Evolutionary conservation across 352 stramenopile species (phyloP).

Genomic region (Blastocystis sp.): DNA sequence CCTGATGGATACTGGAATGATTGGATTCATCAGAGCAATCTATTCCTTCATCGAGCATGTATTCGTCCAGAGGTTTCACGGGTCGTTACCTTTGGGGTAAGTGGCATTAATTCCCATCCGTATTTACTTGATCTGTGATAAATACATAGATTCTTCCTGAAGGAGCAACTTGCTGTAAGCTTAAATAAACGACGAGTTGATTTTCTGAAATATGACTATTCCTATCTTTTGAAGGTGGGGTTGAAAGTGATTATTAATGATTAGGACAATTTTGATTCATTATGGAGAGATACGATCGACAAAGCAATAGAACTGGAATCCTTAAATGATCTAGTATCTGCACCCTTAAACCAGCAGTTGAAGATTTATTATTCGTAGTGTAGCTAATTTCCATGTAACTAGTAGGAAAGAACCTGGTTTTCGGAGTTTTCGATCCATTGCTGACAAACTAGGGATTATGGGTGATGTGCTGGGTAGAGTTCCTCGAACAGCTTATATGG

Average conservation of each 20-base stretch:
- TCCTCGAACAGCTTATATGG: conserved; percentile 78
- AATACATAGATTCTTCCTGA: conserved; percentile 70
- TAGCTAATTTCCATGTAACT: conserved; percentile 68
- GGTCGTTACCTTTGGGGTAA: conserved; percentile 79
- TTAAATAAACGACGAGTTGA: conserved; percentile 73
- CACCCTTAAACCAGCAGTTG: neutral
- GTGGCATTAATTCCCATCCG: conserved; percentile 73
- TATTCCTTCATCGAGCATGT: conserved; percentile 72
- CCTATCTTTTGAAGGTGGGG: conserved; percentile 73
- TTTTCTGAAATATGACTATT: conserved; percentile 72
- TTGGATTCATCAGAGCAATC: conserved; percentile 76
- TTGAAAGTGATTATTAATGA: neutral
- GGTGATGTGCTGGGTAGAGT: conserved; percentile 77
- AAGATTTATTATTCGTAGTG: conserved; percentile 51
- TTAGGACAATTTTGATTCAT: conserved; percentile 72
- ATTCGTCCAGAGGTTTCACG: conserved; percentile 78
- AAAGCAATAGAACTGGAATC: neutral
- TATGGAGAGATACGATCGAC: conserved; percentile 28
- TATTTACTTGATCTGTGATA: neutral
- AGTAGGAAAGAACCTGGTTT: conserved; percentile 69
- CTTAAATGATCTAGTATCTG: conserved; percentile 5
- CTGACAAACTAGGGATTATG: conserved; percentile 76
- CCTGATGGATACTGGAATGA: conserved; percentile 82
- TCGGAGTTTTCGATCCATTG: conserved; percentile 73
- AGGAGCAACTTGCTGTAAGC: conserved; percentile 73